Evolutionary conservation across 305 asterid genomes (phyloP), one percentile per base, ranked within the genome.

Genomic region (Euphrasia arctica): DNA sequence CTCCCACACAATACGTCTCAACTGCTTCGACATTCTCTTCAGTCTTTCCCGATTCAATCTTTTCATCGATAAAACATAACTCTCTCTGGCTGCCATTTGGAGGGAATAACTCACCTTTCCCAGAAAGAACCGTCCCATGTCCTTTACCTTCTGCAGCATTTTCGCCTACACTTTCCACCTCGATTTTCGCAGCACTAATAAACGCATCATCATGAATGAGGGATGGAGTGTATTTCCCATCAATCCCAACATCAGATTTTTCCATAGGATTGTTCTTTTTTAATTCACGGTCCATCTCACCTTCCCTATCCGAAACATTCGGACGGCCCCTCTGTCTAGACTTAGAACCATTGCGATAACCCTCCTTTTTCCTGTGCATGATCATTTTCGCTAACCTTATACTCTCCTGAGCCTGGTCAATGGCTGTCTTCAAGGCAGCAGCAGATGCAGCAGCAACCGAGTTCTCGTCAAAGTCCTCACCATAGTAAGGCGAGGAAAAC

Each of bases 381-480:
- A 85, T 70, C 80, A 79, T 80, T 79, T 85, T 88, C 15, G 96
- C 96, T 12, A 86, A 61, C 63, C 96, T 77, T 75, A 94, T 90
- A 75, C 87, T 86, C 77, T 94, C 96, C 75, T 88, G 95, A 72
- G 98, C 99, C 78, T 90, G 87, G 71, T 88, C 93, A 55, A 94
- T 79, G 60, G 97, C 99, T 69, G 79, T 85, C 77, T 79, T 90
- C 80, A 90, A 70, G 63, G 95, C 88, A 67, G 96, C 93, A 29
- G 88, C 92, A 67, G 96, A 82, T 58, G 72, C 78, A 70, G 92
- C 96, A 65, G 95, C 97, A 71, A 70, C 85, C 28, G 99, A 94
- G 70, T 87, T 85, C 62, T 74, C 88, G 65, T 90, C 97, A n/a
- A 83, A 77, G 74, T 88, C 97, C 80, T 88, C 95, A 39, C 83